A percentile compares a stretch with the other conserved stretches of the same genome.
Conservation (phyloP, 2,329 filamentous ascomycete species). For the Fusarium sterilihyphosum region DNA sequence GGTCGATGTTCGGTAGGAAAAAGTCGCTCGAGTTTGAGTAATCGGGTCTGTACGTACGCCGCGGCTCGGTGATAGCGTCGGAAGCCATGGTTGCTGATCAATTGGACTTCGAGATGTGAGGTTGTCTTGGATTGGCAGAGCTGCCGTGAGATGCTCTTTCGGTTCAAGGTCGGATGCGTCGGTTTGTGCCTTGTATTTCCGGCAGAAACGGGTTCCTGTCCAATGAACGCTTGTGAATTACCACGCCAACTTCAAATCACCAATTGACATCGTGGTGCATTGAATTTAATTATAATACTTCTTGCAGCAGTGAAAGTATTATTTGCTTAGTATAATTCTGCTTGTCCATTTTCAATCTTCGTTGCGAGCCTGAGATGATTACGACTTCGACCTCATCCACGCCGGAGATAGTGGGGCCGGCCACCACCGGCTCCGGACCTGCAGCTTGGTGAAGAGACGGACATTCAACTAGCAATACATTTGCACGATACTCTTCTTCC, state of each 20-base stretch:
- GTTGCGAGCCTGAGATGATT: neutral
- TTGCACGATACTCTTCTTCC: neutral
- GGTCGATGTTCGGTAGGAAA: constrained; percentile 24
- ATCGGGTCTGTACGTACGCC: constrained; percentile 47
- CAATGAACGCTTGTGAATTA: constrained; percentile 42
- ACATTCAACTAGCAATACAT: neutral
- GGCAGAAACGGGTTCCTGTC: constrained; percentile 33
- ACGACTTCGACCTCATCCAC: constrained; percentile 1
- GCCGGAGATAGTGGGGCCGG: constrained; percentile 24
- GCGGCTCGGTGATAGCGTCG: constrained; percentile 50
- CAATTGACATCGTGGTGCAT: neutral
- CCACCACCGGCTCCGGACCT: constrained; percentile 9
- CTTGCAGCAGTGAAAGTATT: rapidly evolving
- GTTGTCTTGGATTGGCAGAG: constrained; percentile 41
- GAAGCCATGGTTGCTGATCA: constrained; percentile 51
- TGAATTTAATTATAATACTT: rapidly evolving
- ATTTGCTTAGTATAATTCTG: rapidly evolving
- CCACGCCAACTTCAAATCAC: constrained; percentile 25
- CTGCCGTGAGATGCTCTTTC: constrained; percentile 42
- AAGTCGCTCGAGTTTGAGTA: neutral
- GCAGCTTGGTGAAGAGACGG: constrained; percentile 2
- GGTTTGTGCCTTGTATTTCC: constrained; percentile 39
- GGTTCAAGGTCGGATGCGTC: constrained; percentile 45
- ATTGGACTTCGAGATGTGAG: constrained; percentile 48
- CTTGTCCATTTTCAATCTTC: rapidly evolving